Evolutionary conservation across 331 rosid species (phyloP).

Genomic region (Phaseolus coccineus): DNA sequence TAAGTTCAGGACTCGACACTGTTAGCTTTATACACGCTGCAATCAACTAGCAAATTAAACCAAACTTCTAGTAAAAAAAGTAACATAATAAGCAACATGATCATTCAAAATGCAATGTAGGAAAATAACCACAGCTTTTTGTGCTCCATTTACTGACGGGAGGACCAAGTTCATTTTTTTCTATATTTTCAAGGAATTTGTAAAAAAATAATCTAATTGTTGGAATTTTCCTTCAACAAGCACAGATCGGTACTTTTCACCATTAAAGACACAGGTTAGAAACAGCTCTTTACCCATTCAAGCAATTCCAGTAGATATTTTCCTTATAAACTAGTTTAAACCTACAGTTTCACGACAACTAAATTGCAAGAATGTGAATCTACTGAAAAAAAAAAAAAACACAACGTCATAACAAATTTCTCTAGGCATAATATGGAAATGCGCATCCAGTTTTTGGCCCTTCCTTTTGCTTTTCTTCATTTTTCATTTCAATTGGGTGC

Average conservation of each 20-base stretch:
- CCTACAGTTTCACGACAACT: neutral
- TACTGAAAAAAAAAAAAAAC: neutral
- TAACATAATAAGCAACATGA: neutral
- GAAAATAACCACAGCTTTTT: constrained; percentile 1
- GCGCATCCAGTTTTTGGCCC: neutral
- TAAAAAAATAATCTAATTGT: neutral
- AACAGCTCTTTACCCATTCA: constrained; percentile 2
- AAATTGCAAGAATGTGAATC: neutral
- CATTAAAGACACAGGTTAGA: constrained; percentile 10
- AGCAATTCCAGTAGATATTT: neutral
- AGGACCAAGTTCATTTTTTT: neutral
- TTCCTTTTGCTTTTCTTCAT: neutral
- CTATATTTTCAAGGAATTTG: neutral
- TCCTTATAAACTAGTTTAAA: neutral
- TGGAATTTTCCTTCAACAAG: neutral
- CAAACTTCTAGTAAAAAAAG: neutral
- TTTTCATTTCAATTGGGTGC: neutral
- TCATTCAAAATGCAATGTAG: neutral
- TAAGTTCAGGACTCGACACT: neutral
- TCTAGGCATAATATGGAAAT: neutral
- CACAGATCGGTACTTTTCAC: neutral
- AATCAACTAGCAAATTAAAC: neutral
- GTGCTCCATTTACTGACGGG: neutral
- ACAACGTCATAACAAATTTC: neutral
- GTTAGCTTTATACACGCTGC: neutral